Percentiles rank a stretch among this genome's conserved stretches.
Evolutionary conservation across 1,139 yeast species (phyloP).

Genomic region (Tardiomyces blankii): DNA sequence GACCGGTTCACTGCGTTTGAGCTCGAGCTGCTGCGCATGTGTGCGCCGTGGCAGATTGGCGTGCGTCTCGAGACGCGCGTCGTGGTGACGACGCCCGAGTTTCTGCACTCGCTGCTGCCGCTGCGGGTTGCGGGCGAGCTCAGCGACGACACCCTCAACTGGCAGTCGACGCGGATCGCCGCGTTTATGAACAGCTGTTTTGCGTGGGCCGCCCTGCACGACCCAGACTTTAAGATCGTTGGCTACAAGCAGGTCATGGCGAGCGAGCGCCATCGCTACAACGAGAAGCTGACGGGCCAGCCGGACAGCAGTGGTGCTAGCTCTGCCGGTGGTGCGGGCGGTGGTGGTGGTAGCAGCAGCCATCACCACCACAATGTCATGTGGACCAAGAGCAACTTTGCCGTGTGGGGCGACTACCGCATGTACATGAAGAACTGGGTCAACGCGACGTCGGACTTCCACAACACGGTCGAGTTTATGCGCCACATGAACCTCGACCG

Average conservation of each 20-base stretch:
- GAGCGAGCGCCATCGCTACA: neutral
- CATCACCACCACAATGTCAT: neutral
- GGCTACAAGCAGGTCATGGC: neutral
- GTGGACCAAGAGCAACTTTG: neutral
- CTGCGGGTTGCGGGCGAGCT: neutral
- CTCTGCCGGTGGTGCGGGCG: no score
- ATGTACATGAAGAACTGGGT: neutral
- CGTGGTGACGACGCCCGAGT: neutral
- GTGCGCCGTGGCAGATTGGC: neutral
- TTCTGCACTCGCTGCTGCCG: neutral
- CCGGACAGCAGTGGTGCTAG: no score
- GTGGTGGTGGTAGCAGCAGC: no score
- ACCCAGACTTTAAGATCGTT: neutral
- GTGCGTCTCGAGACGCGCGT: neutral
- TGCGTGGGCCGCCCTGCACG: neutral
- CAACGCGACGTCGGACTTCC: neutral
- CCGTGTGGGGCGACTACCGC: neutral
- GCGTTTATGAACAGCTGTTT: neutral
- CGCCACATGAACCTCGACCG: neutral
- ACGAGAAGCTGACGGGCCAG: neutral
- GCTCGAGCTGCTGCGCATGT: neutral
- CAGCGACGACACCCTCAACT: neutral
- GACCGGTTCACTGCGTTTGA: neutral
- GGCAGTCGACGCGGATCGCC: neutral
- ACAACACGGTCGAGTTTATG: neutral